phyloP scores from a whole-genome alignment of 2,329 filamentous ascomycete species.

The Penicillium janthinellum region DNA sequence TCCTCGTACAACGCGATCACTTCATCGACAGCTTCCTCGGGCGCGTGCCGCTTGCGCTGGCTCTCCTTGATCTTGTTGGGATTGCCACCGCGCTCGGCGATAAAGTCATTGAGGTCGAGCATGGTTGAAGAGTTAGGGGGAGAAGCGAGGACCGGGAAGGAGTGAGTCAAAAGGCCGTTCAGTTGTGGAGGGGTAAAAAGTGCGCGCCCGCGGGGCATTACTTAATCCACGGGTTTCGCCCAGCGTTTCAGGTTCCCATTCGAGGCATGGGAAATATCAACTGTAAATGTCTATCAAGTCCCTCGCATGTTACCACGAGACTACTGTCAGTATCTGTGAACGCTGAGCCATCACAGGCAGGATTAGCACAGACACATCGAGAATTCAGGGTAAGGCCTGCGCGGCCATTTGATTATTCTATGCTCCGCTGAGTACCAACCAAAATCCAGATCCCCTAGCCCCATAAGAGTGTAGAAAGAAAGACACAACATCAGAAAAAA shows the following conservation, averaged over 20 bases:
- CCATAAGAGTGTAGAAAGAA: background rate
- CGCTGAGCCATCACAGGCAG: background rate
- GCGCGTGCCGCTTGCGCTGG: conserved; percentile 78
- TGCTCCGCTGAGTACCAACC: conserved; percentile 20
- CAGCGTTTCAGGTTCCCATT: background rate
- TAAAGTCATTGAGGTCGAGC: conserved; percentile 78
- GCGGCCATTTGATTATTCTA: conserved; percentile 29
- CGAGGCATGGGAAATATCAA: background rate
- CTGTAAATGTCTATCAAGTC: too few species aligned
- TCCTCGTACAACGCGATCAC: conserved; percentile 86
- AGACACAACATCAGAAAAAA: background rate
- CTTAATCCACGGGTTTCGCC: conserved; percentile 19
- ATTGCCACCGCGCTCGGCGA: conserved; percentile 85
- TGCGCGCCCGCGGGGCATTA: conserved; percentile 22
- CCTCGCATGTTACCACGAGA: background rate
- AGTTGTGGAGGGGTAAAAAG: conserved; percentile 32
- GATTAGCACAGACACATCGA: background rate
- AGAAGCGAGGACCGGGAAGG: conserved; percentile 7
- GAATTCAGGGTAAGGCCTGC: background rate
- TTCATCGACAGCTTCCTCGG: conserved; percentile 84
- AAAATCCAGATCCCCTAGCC: conserved; percentile 22
- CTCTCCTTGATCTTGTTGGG: conserved; percentile 90
- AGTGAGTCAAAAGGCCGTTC: conserved; percentile 21
- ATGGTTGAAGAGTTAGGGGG: conserved; percentile 48
- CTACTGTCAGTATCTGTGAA: background rate